phyloP scores from a whole-genome alignment of 2,329 filamentous ascomycete genomes.

The Volutella citrinella region DNA sequence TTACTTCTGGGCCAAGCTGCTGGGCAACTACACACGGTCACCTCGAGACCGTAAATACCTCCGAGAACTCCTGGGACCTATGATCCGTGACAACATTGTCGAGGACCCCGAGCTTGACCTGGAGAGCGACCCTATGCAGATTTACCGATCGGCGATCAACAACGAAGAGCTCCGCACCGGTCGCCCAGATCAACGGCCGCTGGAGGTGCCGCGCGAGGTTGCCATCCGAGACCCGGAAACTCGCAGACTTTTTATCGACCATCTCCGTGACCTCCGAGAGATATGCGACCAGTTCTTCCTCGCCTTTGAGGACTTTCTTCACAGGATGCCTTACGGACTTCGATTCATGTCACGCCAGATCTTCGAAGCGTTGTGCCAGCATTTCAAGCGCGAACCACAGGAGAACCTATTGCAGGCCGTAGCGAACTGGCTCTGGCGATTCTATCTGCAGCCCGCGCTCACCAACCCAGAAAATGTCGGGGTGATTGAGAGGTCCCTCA shows the following conservation, averaged over 20 bases:
- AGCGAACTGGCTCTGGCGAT: constrained; percentile 89
- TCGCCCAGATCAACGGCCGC: constrained; percentile 72
- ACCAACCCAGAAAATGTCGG: constrained; percentile 90
- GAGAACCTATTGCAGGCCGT: constrained; percentile 78
- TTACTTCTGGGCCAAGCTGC: constrained; percentile 88
- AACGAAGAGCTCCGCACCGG: constrained; percentile 96
- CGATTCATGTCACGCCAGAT: constrained; percentile 85
- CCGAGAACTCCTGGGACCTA: constrained; percentile 76
- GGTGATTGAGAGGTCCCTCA: constrained; percentile 84
- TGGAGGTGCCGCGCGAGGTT: constrained; percentile 84
- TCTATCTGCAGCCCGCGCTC: constrained; percentile 87
- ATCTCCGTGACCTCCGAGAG: constrained; percentile 89
- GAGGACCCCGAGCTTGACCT: constrained; percentile 88
- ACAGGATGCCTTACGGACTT: constrained; percentile 89
- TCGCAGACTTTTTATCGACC: constrained; percentile 86
- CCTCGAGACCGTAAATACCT: constrained; percentile 91
- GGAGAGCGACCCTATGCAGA: constrained; percentile 96
- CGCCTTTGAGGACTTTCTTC: constrained; percentile 76
- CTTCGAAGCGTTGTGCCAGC: constrained; percentile 71
- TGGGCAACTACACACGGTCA: constrained; percentile 84
- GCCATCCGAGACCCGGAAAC: constrained; percentile 97
- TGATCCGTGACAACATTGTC: constrained; percentile 89
- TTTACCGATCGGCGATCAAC: constrained; percentile 92
- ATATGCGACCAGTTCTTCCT: constrained; percentile 89
- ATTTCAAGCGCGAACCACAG: constrained; percentile 77